Conservation (phyloP, 805 yeast genomes). For the Yarrowia deformans region DNA sequence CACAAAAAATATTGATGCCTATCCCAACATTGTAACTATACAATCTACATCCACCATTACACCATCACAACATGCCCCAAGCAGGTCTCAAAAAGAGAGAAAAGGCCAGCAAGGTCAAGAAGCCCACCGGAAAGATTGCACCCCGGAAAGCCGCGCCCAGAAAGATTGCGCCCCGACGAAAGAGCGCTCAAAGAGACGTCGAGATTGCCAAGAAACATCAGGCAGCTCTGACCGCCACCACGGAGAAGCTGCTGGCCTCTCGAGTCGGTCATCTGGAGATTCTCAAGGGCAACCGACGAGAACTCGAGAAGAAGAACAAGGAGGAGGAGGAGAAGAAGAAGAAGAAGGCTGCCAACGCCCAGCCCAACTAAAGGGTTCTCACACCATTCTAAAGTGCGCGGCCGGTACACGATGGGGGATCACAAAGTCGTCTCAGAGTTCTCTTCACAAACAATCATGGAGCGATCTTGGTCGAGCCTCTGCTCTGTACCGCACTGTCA, state of each 20-base stretch:
- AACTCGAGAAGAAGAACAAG: conserved; percentile 69
- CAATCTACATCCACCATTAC: conserved; percentile 25
- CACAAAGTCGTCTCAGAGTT: not conserved
- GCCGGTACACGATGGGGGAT: conserved; percentile 26
- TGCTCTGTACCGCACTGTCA: conserved; percentile 1
- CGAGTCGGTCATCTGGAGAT: conserved; percentile 94
- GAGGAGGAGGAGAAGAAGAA: conserved; percentile 48
- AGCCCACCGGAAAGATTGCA: conserved; percentile 21
- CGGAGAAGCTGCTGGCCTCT: conserved; percentile 86
- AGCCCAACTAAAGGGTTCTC: conserved; percentile 19
- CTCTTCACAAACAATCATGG: conserved; percentile 3
- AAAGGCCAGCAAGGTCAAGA: conserved; percentile 36
- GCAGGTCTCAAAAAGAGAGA: conserved; percentile 39
- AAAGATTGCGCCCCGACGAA: conserved; percentile 71
- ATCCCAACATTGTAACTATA: conserved; percentile 25
- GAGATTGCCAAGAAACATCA: conserved; percentile 65
- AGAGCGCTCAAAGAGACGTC: conserved; percentile 58
- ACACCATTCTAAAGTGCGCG: not conserved
- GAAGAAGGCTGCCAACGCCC: conserved; percentile 39
- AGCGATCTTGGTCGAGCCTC: conserved; percentile 4
- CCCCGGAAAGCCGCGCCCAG: conserved; percentile 70
- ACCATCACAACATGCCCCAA: conserved; percentile 31
- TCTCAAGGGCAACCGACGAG: conserved; percentile 87
- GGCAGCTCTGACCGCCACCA: conserved; percentile 62
- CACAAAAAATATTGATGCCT: conserved; percentile 25